Base-by-base conservation (phyloP, 2,329 filamentous ascomycete species). In the Dendryphion nanum region DNA sequence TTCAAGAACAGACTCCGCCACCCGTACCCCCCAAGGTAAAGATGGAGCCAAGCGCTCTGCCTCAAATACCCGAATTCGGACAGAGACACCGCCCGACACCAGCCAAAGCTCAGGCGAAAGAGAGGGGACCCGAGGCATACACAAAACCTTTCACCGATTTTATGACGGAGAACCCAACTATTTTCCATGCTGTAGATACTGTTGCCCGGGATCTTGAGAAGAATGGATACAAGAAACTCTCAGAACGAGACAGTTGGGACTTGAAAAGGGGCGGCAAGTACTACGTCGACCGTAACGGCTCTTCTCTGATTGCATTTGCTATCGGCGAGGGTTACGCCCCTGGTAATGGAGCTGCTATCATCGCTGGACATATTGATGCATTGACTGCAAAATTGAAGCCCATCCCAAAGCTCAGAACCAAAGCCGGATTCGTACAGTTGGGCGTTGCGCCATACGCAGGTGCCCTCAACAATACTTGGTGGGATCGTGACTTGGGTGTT, bases 401-500 rank as follows among this genome's bases (percentile, higher is more conserved):
- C 7, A 79, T 96, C 18, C 89, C 89, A 57, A 86, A 81, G 58
- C 82, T 95, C 57, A 81, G 85, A n/a, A 86, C 76, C 53, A 89
- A 85, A 62, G 85, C 86, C 20, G 91, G 93, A 37, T 98, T 89
- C 60, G 66, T 88, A 18, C 89, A 97, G 71, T 78, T 97, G 5
- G 91, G 88, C 17, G 88, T 97, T 37, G 90, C 93, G 2, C 93
- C 87, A 1, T 98, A 97, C 62, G 91, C 89, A 7, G 91, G 93
- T 35, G 89, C 75, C 2, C 70, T 97, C 45, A 93, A 90, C 61
- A 75, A 76, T 46, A 97, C 93, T 1, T 97, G 93, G 93, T 97
- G 90, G 91, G 93, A 97, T 66, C 81, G 93, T 24, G 93, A 98
- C 65, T 77, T 98, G 35, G 84, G 86, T 49, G 86, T 97, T 53